Evolutionary conservation across 2,329 filamentous ascomycete species (phyloP), one percentile per base, ranked within the genome.

Genomic region (Xylariaceae sp.): DNA sequence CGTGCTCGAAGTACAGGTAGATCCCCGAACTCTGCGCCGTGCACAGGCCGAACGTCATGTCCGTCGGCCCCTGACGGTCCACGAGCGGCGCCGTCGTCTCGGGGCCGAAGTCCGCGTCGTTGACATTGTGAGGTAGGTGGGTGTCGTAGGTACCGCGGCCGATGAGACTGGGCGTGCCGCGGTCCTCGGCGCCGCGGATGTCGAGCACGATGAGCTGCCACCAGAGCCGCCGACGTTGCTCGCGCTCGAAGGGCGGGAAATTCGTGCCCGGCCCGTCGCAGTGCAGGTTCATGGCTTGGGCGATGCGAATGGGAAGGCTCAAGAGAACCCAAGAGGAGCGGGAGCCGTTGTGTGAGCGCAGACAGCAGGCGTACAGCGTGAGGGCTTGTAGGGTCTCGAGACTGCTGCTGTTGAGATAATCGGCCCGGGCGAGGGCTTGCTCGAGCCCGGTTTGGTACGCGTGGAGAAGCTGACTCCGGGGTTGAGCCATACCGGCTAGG

Each of bases 191-290:
- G 1, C 70, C 69, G 7, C 73, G 71, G 19, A 72, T 64, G 48
- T 85, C 81, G 2, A 83, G 66, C n/a, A 79, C 68, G 22, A 80
- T 58, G n/a, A 84, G 70, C 48, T 82, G 76, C 64, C 76, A 78
- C 74, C 79, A 84, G 0, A 83, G 55, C 3, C 81, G 69, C 8
- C 80, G 71, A 16, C 79, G 71, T 62, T 82, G 72, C 58, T 83
- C 76, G 3, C 70, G 69, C 42, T 82, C 72, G 47, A 77, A 83
- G 0, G 74, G 69, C 0, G 62, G 50, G 4, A 37, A 18, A 8
- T 6, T 4, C 1, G 44, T 36, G 31, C 48, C 61, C 29, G 61
- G 57, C 3, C 65, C 64, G 46, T 74, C 71, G 4, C 64, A 64
- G 39, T 73, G 68, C 4, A 74, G 55, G 28, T 60, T 56, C 15